Conservation (phyloP, 768 basidiomycete species). For the Neoboletus magnificus region DNA sequence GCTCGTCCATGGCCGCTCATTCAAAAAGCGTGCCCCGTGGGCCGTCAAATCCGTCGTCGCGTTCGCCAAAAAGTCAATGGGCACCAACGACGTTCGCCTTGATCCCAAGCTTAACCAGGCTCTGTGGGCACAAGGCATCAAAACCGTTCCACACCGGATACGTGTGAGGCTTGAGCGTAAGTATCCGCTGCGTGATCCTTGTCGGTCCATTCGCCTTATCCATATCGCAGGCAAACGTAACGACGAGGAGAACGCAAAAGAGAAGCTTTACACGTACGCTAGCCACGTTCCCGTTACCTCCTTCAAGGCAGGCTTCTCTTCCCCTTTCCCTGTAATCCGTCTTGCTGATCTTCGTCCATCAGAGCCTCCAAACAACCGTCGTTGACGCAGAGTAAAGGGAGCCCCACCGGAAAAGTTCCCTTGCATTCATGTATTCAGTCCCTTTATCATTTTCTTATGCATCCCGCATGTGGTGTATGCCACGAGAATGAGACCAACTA, state of each 20-base stretch:
- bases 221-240: constrained; percentile 81
- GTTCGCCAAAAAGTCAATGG: constrained; percentile 95
- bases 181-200: constrained; percentile 27
- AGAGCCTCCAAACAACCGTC: constrained; percentile 84
- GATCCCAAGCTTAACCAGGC: constrained; percentile 97
- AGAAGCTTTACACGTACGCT: constrained; percentile 94
- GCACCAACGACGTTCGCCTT: constrained; percentile 88
- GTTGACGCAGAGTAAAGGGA: constrained; percentile 71
- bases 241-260: constrained; percentile 98
- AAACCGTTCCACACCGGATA: constrained; percentile 88
- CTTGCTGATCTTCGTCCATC: constrained; percentile 10
- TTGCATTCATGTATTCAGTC: constrained; percentile 15
- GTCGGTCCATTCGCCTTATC: background rate
- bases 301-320: constrained; percentile 69
- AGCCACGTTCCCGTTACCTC: constrained; percentile 70
- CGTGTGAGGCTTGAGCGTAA: constrained; percentile 91
- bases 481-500: constrained; percentile 16
- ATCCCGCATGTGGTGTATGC: constrained; percentile 28
- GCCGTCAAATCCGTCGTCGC: constrained; percentile 92
- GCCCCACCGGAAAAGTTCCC: constrained; percentile 7
- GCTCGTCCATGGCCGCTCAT: constrained; percentile 84
- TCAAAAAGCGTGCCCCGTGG: constrained; percentile 97
- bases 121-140: constrained; percentile 91
- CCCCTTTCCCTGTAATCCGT: background rate
- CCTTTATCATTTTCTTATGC: constrained; percentile 24